Conservation (phyloP, 2,329 filamentous ascomycete species). For the Exophiala dermatitidis region DNA sequence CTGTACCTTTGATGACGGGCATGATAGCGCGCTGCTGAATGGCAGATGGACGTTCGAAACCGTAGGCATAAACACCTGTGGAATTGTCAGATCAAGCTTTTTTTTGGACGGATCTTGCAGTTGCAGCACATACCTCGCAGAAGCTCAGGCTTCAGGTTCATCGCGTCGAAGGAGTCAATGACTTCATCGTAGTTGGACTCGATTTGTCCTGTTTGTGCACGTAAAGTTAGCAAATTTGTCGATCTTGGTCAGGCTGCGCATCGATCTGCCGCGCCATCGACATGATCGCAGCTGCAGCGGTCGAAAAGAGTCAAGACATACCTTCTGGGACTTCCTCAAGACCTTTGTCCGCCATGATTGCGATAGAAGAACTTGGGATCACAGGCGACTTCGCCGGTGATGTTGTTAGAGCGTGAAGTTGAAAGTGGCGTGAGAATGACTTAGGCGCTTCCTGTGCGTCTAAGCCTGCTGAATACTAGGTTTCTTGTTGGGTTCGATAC, state of each 20-base stretch:
- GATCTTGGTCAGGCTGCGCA: not conserved
- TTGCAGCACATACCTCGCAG: conserved; percentile 66
- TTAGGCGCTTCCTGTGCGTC: conserved; percentile 20
- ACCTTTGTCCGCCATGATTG: conserved; percentile 99
- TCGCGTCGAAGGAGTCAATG: conserved; percentile 97
- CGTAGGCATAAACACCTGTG: conserved; percentile 91
- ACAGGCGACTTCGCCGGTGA: conserved; percentile 70
- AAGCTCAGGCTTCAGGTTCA: conserved; percentile 94
- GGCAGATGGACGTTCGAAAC: conserved; percentile 98
- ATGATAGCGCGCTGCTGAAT: conserved; percentile 99
- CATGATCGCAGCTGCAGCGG: not conserved
- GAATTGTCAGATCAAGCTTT: conserved; percentile 14
- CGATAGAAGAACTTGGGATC: conserved; percentile 58
- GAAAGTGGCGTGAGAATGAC: conserved; percentile 21
- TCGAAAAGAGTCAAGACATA: conserved; percentile 47
- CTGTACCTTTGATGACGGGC: conserved; percentile 97
- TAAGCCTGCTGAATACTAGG: conserved; percentile 12
- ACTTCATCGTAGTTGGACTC: conserved; percentile 99
- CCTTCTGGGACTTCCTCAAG: conserved; percentile 96
- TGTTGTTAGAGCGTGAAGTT: conserved; percentile 38
- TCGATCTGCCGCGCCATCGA: not conserved
- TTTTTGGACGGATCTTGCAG: conserved; percentile 18
- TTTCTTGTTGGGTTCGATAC: conserved; percentile 10
- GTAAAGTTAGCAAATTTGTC: conserved; percentile 10
- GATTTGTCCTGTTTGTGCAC: conserved; percentile 69